phyloP scores from a whole-genome alignment of 495 filamentous ascomycete genomes.

The Pseudoneurospora amorphoporcata region DNA sequence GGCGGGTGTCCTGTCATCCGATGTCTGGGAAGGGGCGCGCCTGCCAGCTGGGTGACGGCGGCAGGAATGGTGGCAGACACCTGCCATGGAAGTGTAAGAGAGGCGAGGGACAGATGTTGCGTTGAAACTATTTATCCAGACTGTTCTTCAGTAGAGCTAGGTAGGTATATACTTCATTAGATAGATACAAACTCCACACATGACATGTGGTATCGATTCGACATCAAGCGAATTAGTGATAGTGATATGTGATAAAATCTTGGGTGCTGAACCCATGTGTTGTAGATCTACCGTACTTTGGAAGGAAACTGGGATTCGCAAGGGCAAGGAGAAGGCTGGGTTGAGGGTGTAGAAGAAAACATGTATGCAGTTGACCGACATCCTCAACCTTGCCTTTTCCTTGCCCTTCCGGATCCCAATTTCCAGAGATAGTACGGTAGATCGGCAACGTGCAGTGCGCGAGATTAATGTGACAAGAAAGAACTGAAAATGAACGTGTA shows the following conservation, averaged over 20 bases:
- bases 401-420: no score
- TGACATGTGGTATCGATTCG: neutral
- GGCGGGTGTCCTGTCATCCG: neutral
- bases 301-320: no score
- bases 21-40: neutral
- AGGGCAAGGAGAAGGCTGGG: no score
- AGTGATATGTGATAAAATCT: neutral
- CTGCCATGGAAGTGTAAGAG: neutral
- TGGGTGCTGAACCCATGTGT: neutral
- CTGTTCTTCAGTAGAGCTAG: neutral
- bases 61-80: neutral
- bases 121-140: neutral
- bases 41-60: neutral
- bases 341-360: no score
- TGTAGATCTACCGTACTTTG: neutral
- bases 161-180: neutral
- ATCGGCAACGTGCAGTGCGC: no score
- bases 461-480: neutral
- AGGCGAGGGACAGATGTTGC: neutral
- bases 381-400: no score
- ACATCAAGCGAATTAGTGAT: neutral
- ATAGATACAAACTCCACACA: neutral
- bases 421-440: no score
- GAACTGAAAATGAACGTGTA: neutral
- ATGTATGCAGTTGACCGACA: no score